Conservation (phyloP, 768 basidiomycete species). For the Boletus vinaceobasis region DNA sequence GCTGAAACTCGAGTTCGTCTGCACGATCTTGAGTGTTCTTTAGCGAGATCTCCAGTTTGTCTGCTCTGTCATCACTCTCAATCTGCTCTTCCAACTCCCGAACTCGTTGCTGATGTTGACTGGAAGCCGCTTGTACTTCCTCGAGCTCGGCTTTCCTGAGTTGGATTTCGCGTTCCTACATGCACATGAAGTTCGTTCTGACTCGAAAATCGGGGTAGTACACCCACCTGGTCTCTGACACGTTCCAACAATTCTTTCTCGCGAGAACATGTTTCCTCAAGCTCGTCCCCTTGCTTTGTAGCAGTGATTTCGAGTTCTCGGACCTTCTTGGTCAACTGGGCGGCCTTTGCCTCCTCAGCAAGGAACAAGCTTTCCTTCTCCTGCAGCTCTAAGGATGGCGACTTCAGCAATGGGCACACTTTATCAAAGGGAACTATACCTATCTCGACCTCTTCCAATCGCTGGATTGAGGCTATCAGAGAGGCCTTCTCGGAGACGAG, state of each 20-base stretch:
- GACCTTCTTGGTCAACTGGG: slow-evolving; percentile 41
- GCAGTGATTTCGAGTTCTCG: slow-evolving; percentile 40
- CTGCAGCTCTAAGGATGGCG: slow-evolving; percentile 38
- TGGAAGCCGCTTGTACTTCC: slow-evolving; percentile 52
- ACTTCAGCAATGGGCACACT: background rate
- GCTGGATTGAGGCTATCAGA: slow-evolving; percentile 54
- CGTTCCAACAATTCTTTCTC: slow-evolving; percentile 50
- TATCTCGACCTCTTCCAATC: slow-evolving; percentile 55
- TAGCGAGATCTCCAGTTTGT: slow-evolving; percentile 66
- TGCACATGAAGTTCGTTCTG: background rate
- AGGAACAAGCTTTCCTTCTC: slow-evolving; percentile 40
- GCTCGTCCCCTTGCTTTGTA: slow-evolving; percentile 39
- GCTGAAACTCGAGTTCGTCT: slow-evolving; percentile 79
- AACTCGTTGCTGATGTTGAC: slow-evolving; percentile 53
- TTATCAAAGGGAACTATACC: slow-evolving; percentile 41
- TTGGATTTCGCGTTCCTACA: slow-evolving; percentile 74
- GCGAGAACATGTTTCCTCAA: slow-evolving; percentile 35
- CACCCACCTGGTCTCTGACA: slow-evolving; percentile 31
- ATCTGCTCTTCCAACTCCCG: slow-evolving; percentile 80
- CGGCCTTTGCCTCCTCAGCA: slow-evolving; percentile 40
- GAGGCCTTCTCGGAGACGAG: slow-evolving; percentile 72
- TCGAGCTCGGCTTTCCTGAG: slow-evolving; percentile 50
- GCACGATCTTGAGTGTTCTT: slow-evolving; percentile 79
- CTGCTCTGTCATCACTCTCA: slow-evolving; percentile 78
- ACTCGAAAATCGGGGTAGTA: background rate